A percentile compares a stretch with the other conserved stretches of the same genome.
These are phyloP conservation scores for Aquilaria malaccensis DNA, from an alignment of 345 rosid species.

Conservation along the genomic window DNA sequence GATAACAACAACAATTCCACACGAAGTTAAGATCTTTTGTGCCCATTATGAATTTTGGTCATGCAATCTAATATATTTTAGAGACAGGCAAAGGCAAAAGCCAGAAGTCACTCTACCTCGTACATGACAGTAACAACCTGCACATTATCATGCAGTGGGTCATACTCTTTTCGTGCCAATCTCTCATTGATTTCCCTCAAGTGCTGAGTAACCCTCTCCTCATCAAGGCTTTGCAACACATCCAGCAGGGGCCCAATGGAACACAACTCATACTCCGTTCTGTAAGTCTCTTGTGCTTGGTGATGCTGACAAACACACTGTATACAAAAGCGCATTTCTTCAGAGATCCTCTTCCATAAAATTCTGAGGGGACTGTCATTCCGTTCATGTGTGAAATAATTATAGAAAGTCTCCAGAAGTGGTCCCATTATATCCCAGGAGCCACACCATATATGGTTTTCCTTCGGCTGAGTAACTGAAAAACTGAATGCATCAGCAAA, in stretches of 20 bases:
- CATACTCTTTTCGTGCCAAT: constrained; percentile 43
- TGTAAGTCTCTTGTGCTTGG: constrained; percentile 77
- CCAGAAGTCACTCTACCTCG: constrained; percentile 47
- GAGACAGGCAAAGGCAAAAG: not conserved
- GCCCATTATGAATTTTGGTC: too few relatives aligned
- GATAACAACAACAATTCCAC: too few relatives aligned
- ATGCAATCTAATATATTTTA: too few relatives aligned
- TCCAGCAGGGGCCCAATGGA: constrained; percentile 79
- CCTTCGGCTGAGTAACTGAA: constrained; percentile 56
- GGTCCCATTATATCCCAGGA: constrained; percentile 83
- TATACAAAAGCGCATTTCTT: constrained; percentile 65
- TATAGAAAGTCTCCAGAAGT: constrained; percentile 83
- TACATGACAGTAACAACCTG: constrained; percentile 85
- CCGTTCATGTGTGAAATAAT: constrained; percentile 66
- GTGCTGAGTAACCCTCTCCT: constrained; percentile 70
- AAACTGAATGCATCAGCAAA: constrained; percentile 71
- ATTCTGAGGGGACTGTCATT: constrained; percentile 70
- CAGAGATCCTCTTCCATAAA: constrained; percentile 73
- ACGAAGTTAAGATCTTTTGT: too few relatives aligned
- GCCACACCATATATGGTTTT: constrained; percentile 83
- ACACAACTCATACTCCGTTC: constrained; percentile 55
- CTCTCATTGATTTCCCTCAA: constrained; percentile 59
- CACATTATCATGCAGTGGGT: constrained; percentile 61
- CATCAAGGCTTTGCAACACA: constrained; percentile 64
- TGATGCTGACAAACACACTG: constrained; percentile 92